phyloP scores from a whole-genome alignment of 2,329 filamentous ascomycete species.

The Aspergillus sp. region DNA sequence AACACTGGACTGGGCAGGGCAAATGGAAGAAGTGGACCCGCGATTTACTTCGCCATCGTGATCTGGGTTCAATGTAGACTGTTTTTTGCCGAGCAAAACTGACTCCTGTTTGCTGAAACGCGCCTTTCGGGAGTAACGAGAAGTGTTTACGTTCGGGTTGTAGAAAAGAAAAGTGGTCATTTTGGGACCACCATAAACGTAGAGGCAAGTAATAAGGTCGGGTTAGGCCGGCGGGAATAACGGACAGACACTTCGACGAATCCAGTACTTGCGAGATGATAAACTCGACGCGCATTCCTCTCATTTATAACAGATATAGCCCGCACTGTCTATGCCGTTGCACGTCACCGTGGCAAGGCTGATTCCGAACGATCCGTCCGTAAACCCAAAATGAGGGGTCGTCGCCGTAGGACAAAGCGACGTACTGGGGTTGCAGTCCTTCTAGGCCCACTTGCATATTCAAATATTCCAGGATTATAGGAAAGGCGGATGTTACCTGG shows the following conservation, averaged over 20 bases:
- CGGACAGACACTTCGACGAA: not conserved
- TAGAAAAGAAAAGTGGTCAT: conserved; percentile 8
- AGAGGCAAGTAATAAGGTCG: not conserved
- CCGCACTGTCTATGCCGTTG: not conserved
- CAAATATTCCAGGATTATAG: not conserved
- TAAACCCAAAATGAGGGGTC: not conserved
- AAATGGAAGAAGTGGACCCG: not conserved
- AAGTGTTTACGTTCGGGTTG: not conserved
- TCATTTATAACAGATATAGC: not conserved
- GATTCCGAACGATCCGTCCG: not conserved
- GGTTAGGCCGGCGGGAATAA: not conserved
- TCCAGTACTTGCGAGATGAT: not conserved
- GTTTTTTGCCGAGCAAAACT: not conserved
- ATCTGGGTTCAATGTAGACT: not conserved
- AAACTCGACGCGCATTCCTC: not conserved
- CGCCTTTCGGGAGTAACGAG: not conserved
- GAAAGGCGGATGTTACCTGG: not conserved
- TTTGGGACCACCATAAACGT: not conserved
- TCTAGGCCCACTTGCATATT: not conserved
- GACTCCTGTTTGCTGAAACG: not conserved
- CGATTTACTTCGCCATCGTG: not conserved
- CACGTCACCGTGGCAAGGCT: not conserved
- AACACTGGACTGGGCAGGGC: not conserved
- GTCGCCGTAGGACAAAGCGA: not conserved
- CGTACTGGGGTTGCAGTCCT: not conserved